Percentiles rank a stretch among this genome's conserved stretches.
Evolutionary conservation across 192 early-diverging fungal genomes (phyloP).

Genomic region (Radiomyces spectabilis): DNA sequence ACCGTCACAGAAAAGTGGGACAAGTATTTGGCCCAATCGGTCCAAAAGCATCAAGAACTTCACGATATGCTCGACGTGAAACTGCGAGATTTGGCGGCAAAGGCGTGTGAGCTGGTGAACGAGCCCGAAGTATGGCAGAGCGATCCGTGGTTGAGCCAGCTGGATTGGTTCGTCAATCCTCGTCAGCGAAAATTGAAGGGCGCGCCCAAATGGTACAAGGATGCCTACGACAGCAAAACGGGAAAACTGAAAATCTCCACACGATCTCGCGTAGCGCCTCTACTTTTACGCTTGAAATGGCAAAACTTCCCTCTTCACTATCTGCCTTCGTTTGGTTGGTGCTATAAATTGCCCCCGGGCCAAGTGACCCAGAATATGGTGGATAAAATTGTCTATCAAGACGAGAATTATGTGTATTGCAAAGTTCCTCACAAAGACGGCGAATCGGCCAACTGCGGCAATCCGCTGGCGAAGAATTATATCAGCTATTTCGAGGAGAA

Average conservation of each 20-base stretch:
- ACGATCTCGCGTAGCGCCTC: constrained; percentile 68
- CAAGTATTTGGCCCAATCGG: constrained; percentile 54
- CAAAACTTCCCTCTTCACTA: constrained; percentile 71
- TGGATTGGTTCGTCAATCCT: constrained; percentile 64
- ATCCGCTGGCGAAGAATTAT: constrained; percentile 82
- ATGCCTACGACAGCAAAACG: constrained; percentile 57
- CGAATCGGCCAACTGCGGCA: constrained; percentile 68
- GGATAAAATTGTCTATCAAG: constrained; percentile 23
- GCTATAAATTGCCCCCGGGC: constrained; percentile 41
- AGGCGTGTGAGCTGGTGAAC: constrained; percentile 13
- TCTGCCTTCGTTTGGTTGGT: constrained; percentile 69
- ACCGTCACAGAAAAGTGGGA: constrained; percentile 79
- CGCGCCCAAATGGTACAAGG: constrained; percentile 76
- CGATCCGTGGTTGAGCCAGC: constrained; percentile 76
- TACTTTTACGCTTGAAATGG: constrained; percentile 82
- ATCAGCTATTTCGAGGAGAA: constrained; percentile 72
- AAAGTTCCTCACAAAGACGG: constrained; percentile 86
- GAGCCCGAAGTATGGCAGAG: constrained; percentile 30
- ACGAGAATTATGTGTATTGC: constrained; percentile 38
- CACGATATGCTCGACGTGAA: constrained; percentile 38
- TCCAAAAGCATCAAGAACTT: constrained; percentile 44
- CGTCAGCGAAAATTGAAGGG: constrained; percentile 41
- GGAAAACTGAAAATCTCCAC: constrained; percentile 57
- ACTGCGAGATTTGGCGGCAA: constrained; percentile 37
- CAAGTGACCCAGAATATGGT: neutral